Evolutionary conservation across 352 stramenopile genomes (phyloP), one percentile per base, ranked within the genome.

Genomic region (Phytophthora pluvialis): DNA sequence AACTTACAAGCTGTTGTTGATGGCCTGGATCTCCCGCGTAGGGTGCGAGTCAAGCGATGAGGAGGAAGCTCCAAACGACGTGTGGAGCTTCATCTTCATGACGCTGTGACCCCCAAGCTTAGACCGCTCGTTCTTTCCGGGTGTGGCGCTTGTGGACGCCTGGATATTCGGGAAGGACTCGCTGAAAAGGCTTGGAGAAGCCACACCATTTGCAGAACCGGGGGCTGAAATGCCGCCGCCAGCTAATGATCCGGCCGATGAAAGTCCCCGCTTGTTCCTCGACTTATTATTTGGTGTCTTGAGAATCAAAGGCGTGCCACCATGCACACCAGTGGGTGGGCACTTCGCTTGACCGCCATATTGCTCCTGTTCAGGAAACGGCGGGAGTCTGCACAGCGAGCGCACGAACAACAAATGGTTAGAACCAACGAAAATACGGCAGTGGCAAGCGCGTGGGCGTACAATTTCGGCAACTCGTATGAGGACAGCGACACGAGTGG

Each of bases 121-220:
- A 2, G 78, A 77, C 0, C 85, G 87, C 43, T 95, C 82, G 12
- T 77, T 51, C 50, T 83, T 75, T 3, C 87, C 87, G 15, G 87
- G 87, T 8, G 81, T 93, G 3, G 80, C 73, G 33, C 75, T 93
- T 4, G 81, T 95, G 1, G 78, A 94, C 1, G 87, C 85, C 32
- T 86, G 83, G 26, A 95, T 93, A 35, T 93, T 93, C 0, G 87
- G 87, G 25, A 95, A 94, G 3, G 81, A 86, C 3, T 87, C 75
- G 7, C 16, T 77, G 5, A 87, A 60, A 39, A 77, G 47, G 11
- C 28, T 62, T 8, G 60, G 55, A 35, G 70, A 74, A 1, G 40
- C 35, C n/a, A 62, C 52, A 9, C 52, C 69, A 9, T 65, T 75
- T 21, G 66, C 47, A 28, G 74, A 82, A 1, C 71, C 81, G 3